These are phyloP conservation scores for Solanum stenotomum DNA, from an alignment of 257 asterid genomes.

Conservation along the genomic window DNA sequence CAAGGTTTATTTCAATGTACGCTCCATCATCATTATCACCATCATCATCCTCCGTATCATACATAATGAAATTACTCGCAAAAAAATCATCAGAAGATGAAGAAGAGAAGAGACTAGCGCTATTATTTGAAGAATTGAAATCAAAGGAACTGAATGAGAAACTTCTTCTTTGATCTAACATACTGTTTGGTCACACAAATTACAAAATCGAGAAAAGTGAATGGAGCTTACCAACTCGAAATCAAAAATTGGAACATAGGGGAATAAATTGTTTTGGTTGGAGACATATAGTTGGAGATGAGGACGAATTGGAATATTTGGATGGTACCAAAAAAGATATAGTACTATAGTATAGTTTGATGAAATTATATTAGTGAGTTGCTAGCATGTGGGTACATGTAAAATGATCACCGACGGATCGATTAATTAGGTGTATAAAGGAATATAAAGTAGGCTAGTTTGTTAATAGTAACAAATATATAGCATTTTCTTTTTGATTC, in stretches of 20 bases:
- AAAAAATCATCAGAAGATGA: neutral
- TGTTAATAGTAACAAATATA: neutral
- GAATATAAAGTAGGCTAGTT: neutral
- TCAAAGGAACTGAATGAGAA: neutral
- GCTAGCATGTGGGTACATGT: neutral
- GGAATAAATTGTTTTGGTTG: neutral
- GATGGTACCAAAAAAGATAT: neutral
- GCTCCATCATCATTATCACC: neutral
- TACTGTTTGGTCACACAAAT: neutral
- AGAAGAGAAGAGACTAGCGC: neutral
- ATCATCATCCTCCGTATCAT: neutral
- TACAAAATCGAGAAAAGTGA: too few species aligned
- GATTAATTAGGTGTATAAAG: neutral
- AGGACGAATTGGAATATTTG: neutral
- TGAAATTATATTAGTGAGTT: neutral
- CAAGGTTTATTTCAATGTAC: slow-evolving; percentile 2
- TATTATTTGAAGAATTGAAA: neutral
- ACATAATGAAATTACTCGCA: neutral
- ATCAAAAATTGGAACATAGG: neutral
- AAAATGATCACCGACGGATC: neutral
- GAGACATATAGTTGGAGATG: neutral
- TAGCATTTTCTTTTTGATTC: neutral
- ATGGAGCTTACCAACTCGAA: neutral
- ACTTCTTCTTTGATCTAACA: slow-evolving; percentile 1
- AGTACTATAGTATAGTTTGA: neutral